Base-by-base conservation (phyloP, 2,329 filamentous ascomycete species). In the Fusarium cyanostomum region DNA sequence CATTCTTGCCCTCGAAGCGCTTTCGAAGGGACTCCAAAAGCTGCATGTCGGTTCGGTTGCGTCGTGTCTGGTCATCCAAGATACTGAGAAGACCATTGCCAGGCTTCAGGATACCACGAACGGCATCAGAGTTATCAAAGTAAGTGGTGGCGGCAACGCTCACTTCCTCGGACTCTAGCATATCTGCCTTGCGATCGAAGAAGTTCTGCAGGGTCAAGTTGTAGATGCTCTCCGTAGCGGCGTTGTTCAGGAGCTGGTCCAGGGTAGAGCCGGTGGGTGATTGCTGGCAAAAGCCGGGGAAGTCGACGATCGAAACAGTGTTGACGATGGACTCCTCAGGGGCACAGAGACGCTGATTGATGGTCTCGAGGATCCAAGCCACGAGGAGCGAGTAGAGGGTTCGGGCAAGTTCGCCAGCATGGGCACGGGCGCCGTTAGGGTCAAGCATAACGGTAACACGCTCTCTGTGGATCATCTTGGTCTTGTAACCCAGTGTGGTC, bases 401-500 rank as follows among this genome's bases (percentile, higher is more conserved):
- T 48, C 94, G 86, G 5, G 95, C 94, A 44, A 99, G 86, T 77
- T 98, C 95, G 72, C 98, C 94, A 13, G 95, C 95, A 69, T 97
- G 97, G 34, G 88, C 89, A 46, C 93, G 89, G 41, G 95, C 95
- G 34, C 95, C 95, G 55, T 88, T 89, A 7, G 94, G 92, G 73
- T 99, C 95, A 30, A 99, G 85, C 94, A 99, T 96, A 66, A 99
- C 92, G 0, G 95, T 99, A n/a, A 99, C 95, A 52, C 95, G 90
- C 81, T 99, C 95, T 64, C 93, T 91, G 73, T 96, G 92, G 54
- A 99, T 89, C 68, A 95, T 97, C 82, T 96, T 97, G 16, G 93
- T 98, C 80, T 96, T 96, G 82, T 97, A 97, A 4, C 94, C 92
- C 56, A 99, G 82, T 27, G 92, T 96, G 34, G 86, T 89, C 78